Evolutionary conservation across 2,329 filamentous ascomycete genomes (phyloP), one percentile per base, ranked within the genome.

Genomic region (Zalaria obscura): DNA sequence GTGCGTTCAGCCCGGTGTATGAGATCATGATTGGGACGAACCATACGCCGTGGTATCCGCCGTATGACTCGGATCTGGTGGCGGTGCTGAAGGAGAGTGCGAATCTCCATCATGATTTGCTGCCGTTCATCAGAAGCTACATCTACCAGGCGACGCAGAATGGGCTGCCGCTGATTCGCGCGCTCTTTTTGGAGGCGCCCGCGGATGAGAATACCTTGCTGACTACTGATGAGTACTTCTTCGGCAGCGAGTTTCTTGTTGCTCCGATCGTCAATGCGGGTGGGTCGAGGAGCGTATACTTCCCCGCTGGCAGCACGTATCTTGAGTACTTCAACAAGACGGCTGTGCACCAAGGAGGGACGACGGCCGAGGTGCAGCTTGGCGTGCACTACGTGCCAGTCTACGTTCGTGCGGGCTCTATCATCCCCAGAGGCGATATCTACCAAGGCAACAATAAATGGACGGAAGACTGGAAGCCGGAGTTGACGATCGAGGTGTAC

Each of bases 361-460:
- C 45, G 10, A 51, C 47, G 1, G 37, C 40, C 0, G 42, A 42
- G 27, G 45, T 53, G 9, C 41, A 40, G 2, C 44, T 55, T 3
- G 47, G 47, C 9, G 37, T 56, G 2, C 46, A 52, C 25, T 46
- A 49, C n/a, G 44, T 52, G 5, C 59, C 59, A 4, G 57, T 58
- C 1, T 61, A 56, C 39, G 51, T 61, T 3, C 50, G 42, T 9
- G 55, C 55, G 29, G 59, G 59, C 27, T 53, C 58, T 5, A 57
- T 61, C 25, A 47, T 62, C 9, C 51, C 52, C 3, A 50, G 51
- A 2, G 59, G 57, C 4, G 58, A 61, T 41, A 48, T 61, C 25
- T 53, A 45, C 36, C 52, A 56, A 43, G 58, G 54, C 2, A 61
- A 61, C 39, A 52, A 55, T n/a, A 55, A 53, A 35, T 61, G 57